Percentiles rank a stretch among this genome's conserved stretches.
phyloP scores from a whole-genome alignment of 805 yeast genomes.

The Candida sanyiensis region DNA sequence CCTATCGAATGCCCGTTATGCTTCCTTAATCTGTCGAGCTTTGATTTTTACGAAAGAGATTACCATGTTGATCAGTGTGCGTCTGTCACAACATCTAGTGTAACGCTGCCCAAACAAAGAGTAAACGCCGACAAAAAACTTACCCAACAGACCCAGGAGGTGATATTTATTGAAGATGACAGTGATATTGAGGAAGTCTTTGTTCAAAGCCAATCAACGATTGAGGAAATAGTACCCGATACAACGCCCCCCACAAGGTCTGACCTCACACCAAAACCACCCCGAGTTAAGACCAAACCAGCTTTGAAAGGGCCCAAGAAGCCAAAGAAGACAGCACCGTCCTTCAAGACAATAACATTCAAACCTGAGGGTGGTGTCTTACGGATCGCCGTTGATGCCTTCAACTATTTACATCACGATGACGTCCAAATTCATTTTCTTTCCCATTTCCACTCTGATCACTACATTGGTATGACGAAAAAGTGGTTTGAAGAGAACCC shows the following conservation, averaged over 20 bases:
- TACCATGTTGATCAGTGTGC: constrained; percentile 55
- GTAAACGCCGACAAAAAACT: constrained; percentile 26
- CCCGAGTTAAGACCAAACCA: constrained; percentile 21
- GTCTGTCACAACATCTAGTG: neutral
- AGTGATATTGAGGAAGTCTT: neutral
- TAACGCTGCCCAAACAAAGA: constrained; percentile 16
- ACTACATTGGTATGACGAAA: constrained; percentile 80
- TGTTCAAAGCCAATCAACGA: too few species aligned
- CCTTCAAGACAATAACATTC: constrained; percentile 47
- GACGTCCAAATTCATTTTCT: constrained; percentile 50
- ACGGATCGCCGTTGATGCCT: constrained; percentile 62
- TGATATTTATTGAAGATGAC: neutral
- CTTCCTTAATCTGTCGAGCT: constrained; percentile 30
- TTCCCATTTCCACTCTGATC: constrained; percentile 91
- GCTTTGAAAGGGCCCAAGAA: constrained; percentile 27
- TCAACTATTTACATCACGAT: constrained; percentile 36
- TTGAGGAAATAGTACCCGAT: too few species aligned
- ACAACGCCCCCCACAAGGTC: neutral
- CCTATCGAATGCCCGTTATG: constrained; percentile 48
- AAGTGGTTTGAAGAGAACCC: constrained; percentile 52
- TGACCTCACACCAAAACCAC: constrained; percentile 24
- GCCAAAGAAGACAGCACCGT: constrained; percentile 33
- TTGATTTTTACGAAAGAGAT: constrained; percentile 38
- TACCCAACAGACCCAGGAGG: constrained; percentile 7
- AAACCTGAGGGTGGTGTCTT: constrained; percentile 12